Evolutionary conservation across 345 rosid genomes (phyloP).

Genomic region (Bruguiera gymnorhiza): DNA sequence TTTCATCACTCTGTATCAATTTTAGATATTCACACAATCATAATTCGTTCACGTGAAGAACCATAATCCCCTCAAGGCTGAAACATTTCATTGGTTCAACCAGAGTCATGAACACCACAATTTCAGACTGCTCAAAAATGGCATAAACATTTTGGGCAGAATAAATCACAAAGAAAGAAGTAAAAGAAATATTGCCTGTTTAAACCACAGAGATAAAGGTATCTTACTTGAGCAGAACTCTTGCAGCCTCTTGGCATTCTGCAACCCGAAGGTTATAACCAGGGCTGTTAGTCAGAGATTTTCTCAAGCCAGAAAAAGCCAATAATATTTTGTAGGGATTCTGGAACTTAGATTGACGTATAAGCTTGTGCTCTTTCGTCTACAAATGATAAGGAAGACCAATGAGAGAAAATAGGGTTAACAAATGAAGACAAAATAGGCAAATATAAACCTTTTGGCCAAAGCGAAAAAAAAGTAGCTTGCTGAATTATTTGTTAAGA

Average conservation of each 20-base stretch:
- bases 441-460: background rate
- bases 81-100: background rate
- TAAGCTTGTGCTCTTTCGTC: slow-evolving; percentile 78
- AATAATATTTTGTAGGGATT: slow-evolving; percentile 73
- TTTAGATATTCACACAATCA: too few relatives aligned
- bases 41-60: too few relatives aligned
- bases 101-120: background rate
- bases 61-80: background rate
- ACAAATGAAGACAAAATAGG: background rate
- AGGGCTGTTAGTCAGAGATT: slow-evolving; percentile 79
- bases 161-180: background rate
- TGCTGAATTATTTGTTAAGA: background rate
- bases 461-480: background rate
- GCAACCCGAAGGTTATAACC: slow-evolving; percentile 89
- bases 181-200: background rate
- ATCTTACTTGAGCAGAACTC: slow-evolving; percentile 67
- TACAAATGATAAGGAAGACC: slow-evolving; percentile 35
- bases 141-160: background rate
- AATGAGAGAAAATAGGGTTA: slow-evolving; percentile 24
- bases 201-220: slow-evolving; percentile 2
- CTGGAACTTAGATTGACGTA: slow-evolving; percentile 39
- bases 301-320: slow-evolving; percentile 93
- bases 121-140: background rate
- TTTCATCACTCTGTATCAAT: too few relatives aligned
- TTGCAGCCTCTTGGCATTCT: slow-evolving; percentile 94